phyloP scores from a whole-genome alignment of 2,329 filamentous ascomycete species.

The Diaporthe capsici region DNA sequence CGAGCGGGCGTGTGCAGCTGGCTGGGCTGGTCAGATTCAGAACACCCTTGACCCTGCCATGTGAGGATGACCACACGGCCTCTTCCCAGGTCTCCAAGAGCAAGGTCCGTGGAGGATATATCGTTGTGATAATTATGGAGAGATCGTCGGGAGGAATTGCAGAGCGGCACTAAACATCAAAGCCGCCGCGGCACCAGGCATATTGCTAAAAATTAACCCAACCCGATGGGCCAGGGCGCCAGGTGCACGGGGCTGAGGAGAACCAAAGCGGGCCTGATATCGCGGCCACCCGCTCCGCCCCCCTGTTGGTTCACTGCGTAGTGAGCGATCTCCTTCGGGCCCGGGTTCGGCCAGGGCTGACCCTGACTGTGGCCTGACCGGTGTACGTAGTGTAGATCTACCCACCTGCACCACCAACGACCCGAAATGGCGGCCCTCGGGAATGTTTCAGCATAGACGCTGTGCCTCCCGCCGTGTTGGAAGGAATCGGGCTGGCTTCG shows the following conservation, averaged over 20 bases:
- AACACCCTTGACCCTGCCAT: constrained; percentile 10
- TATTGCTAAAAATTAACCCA: constrained; percentile 20
- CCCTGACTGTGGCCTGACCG: background rate
- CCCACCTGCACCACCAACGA: background rate
- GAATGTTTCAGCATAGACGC: constrained; percentile 20
- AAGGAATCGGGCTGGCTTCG: background rate
- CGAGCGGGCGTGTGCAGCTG: background rate
- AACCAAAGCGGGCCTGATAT: constrained; percentile 2
- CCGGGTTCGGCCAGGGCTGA: constrained; percentile 11
- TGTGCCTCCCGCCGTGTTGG: constrained; percentile 15
- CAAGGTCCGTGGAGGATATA: no score
- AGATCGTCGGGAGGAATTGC: background rate
- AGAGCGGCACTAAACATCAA: background rate
- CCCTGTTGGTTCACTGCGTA: background rate
- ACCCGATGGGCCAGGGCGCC: background rate
- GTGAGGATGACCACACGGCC: constrained; percentile 16
- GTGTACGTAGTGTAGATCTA: background rate
- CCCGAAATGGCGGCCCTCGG: constrained; percentile 14
- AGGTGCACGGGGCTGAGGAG: constrained; percentile 2
- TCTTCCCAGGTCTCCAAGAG: background rate
- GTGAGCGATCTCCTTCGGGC: background rate
- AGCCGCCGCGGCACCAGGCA: background rate
- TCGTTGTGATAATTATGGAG: background rate
- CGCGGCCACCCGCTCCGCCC: background rate
- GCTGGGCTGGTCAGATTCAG: background rate